Evolutionary conservation across 2,329 filamentous ascomycete genomes (phyloP), one percentile per base, ranked within the genome.

Genomic region (Fusarium transvaalense): DNA sequence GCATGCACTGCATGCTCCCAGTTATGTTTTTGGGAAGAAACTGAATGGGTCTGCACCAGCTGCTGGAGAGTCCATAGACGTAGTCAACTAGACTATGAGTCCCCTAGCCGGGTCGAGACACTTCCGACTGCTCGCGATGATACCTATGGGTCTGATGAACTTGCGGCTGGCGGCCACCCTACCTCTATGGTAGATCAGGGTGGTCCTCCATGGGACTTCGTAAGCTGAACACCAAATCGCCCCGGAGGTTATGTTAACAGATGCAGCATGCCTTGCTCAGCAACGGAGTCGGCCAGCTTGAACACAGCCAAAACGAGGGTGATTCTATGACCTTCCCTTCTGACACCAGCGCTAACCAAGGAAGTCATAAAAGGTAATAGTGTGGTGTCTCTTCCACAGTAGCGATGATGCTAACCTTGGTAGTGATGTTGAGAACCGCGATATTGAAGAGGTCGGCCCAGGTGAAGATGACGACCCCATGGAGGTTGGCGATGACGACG

Each of bases 291-390:
- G 10, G 19, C 19, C 48, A 31, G 15, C 10, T 10, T 12, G 31
- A 17, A 29, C 31, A 41, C 29, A 38, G 7, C 31, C 14, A 25
- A 8, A 35, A n/a, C 12, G 25, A 13, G n/a, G 25, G n/a, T n/a
- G 23, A 7, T 13, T 31, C 39, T 35, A n/a, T 23, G 29, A 39
- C 12, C 19, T 23, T 37, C 12, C 27, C 21, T 8, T 68, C 66
- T n/a, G 14, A 31, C 15, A 15, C 23, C 25, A 5, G 9, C n/a
- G 48, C 39, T 19, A 25, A 39, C 15, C 47, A 39, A 17, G 61
- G 53, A 9, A 66, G 32, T 37, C 12, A 17, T 21, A 6, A n/a
- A 17, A 50, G 45, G 57, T 63, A 66, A 37, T 37, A 17, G 10
- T 13, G 6, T 14, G 8, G 4, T 29, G 14, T 21, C 14, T 12